A percentile compares a stretch with the other conserved stretches of the same genome.
Evolutionary conservation across 140 eudicot species (phyloP).

Genomic region (Senecio squalidus): DNA sequence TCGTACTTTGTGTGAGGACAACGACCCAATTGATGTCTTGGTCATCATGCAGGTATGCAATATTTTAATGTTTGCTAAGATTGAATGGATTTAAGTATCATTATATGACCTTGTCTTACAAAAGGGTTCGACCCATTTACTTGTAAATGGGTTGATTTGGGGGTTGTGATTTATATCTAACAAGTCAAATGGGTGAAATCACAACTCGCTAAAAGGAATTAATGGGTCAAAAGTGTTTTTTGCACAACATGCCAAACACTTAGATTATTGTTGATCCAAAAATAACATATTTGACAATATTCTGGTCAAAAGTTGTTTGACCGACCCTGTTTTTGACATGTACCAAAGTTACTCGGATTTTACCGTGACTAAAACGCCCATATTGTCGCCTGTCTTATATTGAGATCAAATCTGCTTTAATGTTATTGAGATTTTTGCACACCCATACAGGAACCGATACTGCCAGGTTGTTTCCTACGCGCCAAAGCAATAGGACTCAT

Average conservation of each 20-base stretch:
- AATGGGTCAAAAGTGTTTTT: neutral
- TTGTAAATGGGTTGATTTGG: neutral
- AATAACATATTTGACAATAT: neutral
- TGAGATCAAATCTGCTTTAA: neutral
- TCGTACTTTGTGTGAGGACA: constrained; percentile 90
- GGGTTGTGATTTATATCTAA: neutral
- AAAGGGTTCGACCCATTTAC: neutral
- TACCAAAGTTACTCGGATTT: neutral
- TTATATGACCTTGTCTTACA: neutral
- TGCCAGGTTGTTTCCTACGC: constrained; percentile 87
- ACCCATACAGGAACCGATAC: constrained; percentile 67
- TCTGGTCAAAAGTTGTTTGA: neutral
- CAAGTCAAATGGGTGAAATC: neutral
- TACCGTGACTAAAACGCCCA: neutral
- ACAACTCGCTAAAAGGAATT: too few species aligned
- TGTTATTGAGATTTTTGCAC: neutral
- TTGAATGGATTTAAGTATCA: neutral
- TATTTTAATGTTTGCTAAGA: neutral
- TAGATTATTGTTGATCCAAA: too few species aligned
- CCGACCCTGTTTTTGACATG: neutral
- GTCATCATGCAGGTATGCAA: constrained; percentile 83
- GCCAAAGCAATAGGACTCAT: constrained; percentile 95
- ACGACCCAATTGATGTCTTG: constrained; percentile 80
- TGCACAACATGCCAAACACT: neutral
- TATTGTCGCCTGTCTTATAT: neutral